Conservation (phyloP, 2,329 filamentous ascomycete species). For the Paracamarosporium sp. region DNA sequence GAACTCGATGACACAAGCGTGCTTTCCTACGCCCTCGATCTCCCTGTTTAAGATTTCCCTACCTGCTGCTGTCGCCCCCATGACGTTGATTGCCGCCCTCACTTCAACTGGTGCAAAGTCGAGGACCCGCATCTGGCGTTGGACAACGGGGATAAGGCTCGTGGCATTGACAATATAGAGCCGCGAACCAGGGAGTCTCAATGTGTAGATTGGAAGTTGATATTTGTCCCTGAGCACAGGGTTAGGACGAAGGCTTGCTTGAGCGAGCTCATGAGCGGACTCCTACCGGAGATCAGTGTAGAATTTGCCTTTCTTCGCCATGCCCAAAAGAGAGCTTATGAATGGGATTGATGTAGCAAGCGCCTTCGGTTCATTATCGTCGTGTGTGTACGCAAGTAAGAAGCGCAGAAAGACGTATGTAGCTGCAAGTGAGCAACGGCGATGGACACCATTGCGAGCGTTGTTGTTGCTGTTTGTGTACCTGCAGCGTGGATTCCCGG, state of each 20-base stretch:
- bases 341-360: too few species aligned
- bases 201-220: slow-evolving; percentile 47
- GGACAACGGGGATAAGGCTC: slow-evolving; percentile 35
- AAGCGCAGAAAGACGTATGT: too few species aligned
- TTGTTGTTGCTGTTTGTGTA: too few species aligned
- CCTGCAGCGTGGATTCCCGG: too few species aligned
- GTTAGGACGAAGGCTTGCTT: not conserved
- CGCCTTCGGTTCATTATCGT: too few species aligned
- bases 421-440: too few species aligned
- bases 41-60: slow-evolving; percentile 40
- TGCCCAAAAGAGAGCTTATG: too few species aligned
- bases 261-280: not conserved
- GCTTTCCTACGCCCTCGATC: slow-evolving; percentile 41
- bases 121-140: slow-evolving; percentile 43
- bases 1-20: slow-evolving; percentile 35
- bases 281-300: slow-evolving; percentile 14
- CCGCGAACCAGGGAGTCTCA: slow-evolving; percentile 45
- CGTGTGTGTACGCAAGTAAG: too few species aligned
- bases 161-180: slow-evolving; percentile 50
- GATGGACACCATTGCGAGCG: too few species aligned
- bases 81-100: slow-evolving; percentile 41
- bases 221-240: slow-evolving; percentile 13
- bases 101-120: slow-evolving; percentile 49
- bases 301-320: slow-evolving; percentile 17
- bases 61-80: slow-evolving; percentile 35